Evolutionary conservation across 352 stramenopile species (phyloP).

Genomic region (Globisporangium okanoganense): DNA sequence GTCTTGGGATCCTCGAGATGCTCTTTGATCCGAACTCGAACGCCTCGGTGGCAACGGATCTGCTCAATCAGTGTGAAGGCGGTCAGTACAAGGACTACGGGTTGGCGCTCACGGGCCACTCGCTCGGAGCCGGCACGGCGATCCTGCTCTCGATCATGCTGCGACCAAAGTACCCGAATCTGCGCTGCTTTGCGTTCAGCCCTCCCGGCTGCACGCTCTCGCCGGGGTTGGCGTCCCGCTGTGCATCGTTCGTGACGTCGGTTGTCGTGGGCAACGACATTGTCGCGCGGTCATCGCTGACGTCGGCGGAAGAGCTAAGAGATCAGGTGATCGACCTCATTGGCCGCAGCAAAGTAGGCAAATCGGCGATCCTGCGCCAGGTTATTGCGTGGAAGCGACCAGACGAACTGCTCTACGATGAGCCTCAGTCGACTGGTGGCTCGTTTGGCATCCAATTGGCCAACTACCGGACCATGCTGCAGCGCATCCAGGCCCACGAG

Average conservation of each 20-base stretch:
- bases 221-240: slow-evolving; percentile 51
- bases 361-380: slow-evolving; percentile 76
- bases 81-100: slow-evolving; percentile 70
- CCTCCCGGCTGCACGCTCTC: slow-evolving; percentile 80
- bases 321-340: slow-evolving; percentile 86
- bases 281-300: slow-evolving; percentile 74
- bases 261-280: slow-evolving; percentile 86
- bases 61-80: slow-evolving; percentile 56
- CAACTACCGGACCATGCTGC: slow-evolving; percentile 84
- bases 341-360: slow-evolving; percentile 81
- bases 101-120: slow-evolving; percentile 78
- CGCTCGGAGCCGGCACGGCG: slow-evolving; percentile 69
- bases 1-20: slow-evolving; percentile 80
- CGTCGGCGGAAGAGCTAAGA: slow-evolving; percentile 65
- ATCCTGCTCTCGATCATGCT: slow-evolving; percentile 77
- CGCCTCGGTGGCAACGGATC: slow-evolving; percentile 36
- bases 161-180: slow-evolving; percentile 67
- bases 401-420: slow-evolving; percentile 67
- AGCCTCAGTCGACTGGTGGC: slow-evolving; percentile 19
- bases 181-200: slow-evolving; percentile 80
- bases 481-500: slow-evolving; percentile 76
- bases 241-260: slow-evolving; percentile 61
- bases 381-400: slow-evolving; percentile 75
- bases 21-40: slow-evolving; percentile 65
- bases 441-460: slow-evolving; percentile 59